phyloP scores from a whole-genome alignment of 1,139 yeast species.

The Suhomyces ambrosiae region DNA sequence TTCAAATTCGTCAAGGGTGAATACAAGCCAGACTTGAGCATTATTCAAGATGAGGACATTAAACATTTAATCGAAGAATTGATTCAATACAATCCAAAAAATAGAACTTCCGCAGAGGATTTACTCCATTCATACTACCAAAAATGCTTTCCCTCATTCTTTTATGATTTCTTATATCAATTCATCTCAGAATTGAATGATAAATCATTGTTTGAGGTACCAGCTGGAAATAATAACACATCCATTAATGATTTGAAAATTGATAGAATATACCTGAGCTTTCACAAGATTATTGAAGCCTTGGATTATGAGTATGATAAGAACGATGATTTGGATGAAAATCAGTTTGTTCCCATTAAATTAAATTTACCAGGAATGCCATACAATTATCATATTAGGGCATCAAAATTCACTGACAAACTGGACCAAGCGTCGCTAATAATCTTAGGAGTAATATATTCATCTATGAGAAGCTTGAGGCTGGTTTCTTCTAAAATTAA shows the following conservation, averaged over 20 bases:
- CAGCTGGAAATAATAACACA: conserved; percentile 23
- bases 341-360: conserved; percentile 35
- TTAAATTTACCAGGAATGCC: conserved; percentile 56
- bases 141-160: conserved; percentile 66
- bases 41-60: conserved; percentile 53
- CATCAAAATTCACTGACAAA: conserved; percentile 27
- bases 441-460: conserved; percentile 61
- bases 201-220: conserved; percentile 21
- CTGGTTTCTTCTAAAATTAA: conserved; percentile 63
- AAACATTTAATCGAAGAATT: conserved; percentile 60
- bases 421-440: conserved; percentile 61
- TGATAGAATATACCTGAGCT: conserved; percentile 58
- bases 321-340: conserved; percentile 10
- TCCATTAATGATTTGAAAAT: conserved; percentile 60
- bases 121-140: conserved; percentile 54
- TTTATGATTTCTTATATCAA: conserved; percentile 69
- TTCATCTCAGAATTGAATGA: conserved; percentile 52
- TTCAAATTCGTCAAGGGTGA: conserved; percentile 79
- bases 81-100: conserved; percentile 61
- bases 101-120: conserved; percentile 58
- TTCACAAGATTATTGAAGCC: conserved; percentile 51
- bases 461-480: conserved; percentile 65
- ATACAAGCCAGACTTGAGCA: conserved; percentile 60
- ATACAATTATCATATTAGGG: conserved; percentile 41
- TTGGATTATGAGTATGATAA: conserved; percentile 44